Conservation (phyloP, 768 basidiomycete species). For the Cystoderma amianthinum region DNA sequence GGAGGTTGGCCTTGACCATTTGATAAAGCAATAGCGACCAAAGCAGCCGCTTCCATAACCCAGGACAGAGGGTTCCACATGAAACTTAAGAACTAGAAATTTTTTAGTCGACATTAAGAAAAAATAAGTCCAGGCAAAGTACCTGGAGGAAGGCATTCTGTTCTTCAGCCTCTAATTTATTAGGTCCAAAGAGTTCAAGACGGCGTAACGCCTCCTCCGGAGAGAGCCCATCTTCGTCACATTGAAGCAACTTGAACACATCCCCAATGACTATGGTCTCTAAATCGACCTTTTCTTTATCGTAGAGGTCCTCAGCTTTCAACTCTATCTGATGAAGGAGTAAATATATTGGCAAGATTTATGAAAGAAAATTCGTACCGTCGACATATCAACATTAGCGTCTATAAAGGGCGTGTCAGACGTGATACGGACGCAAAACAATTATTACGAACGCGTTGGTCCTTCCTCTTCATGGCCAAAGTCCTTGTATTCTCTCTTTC, state of each 20-base stretch:
- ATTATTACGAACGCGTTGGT: constrained; percentile 49
- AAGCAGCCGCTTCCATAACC: constrained; percentile 98
- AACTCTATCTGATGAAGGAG: constrained; percentile 58
- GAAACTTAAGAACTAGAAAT: constrained; percentile 84
- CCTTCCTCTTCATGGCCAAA: constrained; percentile 68
- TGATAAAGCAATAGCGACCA: constrained; percentile 92
- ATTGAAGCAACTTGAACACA: constrained; percentile 93
- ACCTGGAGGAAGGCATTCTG: constrained; percentile 89
- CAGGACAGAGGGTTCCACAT: constrained; percentile 99
- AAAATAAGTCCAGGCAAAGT: no score
- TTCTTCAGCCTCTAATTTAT: constrained; percentile 87
- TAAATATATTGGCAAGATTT: not conserved
- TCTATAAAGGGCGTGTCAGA: constrained; percentile 32
- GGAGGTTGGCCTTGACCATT: constrained; percentile 84
- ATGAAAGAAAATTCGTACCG: constrained; percentile 27
- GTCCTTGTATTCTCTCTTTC: constrained; percentile 82
- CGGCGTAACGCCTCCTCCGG: constrained; percentile 76
- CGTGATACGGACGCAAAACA: constrained; percentile 6
- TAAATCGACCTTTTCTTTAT: constrained; percentile 98
- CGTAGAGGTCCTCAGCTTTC: constrained; percentile 89
- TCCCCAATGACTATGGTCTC: constrained; percentile 96
- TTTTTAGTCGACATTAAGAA: constrained; percentile 3
- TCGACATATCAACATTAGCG: constrained; percentile 81
- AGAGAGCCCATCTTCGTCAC: constrained; percentile 74
- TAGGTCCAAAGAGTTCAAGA: constrained; percentile 90